A percentile compares a stretch with the other conserved stretches of the same genome.
Evolutionary conservation across 257 asterid genomes (phyloP).

Genomic region (Linderniella brevidens): DNA sequence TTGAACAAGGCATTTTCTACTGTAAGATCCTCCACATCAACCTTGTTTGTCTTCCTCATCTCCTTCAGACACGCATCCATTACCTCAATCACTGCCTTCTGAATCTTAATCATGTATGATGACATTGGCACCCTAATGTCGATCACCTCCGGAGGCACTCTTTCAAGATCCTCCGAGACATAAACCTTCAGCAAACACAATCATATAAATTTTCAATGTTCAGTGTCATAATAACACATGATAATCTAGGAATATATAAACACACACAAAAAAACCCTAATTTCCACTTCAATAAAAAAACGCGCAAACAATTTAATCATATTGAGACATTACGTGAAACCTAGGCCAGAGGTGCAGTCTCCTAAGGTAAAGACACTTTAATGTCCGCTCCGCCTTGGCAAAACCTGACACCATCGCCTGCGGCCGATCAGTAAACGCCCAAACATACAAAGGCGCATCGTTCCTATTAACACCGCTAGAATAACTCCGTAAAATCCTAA

Average conservation of each 20-base stretch:
- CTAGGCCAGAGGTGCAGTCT: slow-evolving; percentile 98
- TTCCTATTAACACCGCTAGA: too few species aligned
- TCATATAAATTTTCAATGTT: too few species aligned
- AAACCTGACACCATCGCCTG: slow-evolving; percentile 82
- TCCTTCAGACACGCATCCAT: slow-evolving; percentile 97
- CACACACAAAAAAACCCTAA: neutral
- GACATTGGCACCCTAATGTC: slow-evolving; percentile 95
- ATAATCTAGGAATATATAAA: too few species aligned
- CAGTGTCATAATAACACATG: too few species aligned
- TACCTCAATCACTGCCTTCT: slow-evolving; percentile 81
- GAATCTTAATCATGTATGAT: slow-evolving; percentile 65
- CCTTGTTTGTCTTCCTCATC: slow-evolving; percentile 95
- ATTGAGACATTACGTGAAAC: slow-evolving; percentile 49
- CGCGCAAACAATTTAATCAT: neutral
- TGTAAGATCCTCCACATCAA: slow-evolving; percentile 87
- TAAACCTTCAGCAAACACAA: slow-evolving; percentile 35
- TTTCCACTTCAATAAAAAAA: neutral
- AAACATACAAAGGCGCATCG: slow-evolving; percentile 45
- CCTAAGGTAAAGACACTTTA: slow-evolving; percentile 68
- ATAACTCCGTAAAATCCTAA: slow-evolving; percentile 51
- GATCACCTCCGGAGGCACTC: slow-evolving; percentile 81
- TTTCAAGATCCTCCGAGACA: slow-evolving; percentile 86
- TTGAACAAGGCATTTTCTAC: slow-evolving; percentile 93
- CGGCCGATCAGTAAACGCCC: slow-evolving; percentile 87
- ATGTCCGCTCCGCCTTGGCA: slow-evolving; percentile 75